Conservation (phyloP, 192 early-diverging fungal genomes). For the Helicostylum pulchrum region DNA sequence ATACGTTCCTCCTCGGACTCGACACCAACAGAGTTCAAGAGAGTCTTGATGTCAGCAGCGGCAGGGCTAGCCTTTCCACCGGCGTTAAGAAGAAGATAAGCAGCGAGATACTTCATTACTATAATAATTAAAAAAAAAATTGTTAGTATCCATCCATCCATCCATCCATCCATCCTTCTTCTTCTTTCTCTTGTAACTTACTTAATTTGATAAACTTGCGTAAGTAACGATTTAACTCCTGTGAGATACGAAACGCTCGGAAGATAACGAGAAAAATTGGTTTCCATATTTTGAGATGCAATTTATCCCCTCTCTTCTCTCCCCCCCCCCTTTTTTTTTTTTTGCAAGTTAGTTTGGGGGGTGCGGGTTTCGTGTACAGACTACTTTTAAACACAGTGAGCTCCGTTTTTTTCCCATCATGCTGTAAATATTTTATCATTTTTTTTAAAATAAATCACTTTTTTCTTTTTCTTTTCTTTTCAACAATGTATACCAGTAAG, state of each 20-base stretch:
- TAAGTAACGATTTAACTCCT: conserved; percentile 31
- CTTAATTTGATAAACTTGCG: conserved; percentile 13
- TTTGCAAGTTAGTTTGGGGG: too few species aligned
- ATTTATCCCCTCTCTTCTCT: too few species aligned
- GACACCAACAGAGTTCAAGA: conserved; percentile 89
- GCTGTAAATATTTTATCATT: too few species aligned
- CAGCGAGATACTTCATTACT: conserved; percentile 94
- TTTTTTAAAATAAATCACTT: too few species aligned
- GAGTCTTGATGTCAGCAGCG: conserved; percentile 73
- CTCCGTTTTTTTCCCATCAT: too few species aligned
- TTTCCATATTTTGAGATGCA: too few species aligned
- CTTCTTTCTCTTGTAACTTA: not conserved
- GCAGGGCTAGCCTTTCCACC: conserved; percentile 83
- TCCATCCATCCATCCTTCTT: conserved; percentile 7
- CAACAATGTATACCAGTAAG: too few species aligned
- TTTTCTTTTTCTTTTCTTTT: too few species aligned
- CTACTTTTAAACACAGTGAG: too few species aligned
- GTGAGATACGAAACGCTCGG: conserved; percentile 25
- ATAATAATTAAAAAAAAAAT: conserved; percentile 7
- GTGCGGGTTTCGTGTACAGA: too few species aligned
- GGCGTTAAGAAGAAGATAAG: conserved; percentile 94
- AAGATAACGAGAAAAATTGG: not conserved
- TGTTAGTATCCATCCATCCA: conserved; percentile 18
- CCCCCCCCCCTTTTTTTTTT: too few species aligned
- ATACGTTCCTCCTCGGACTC: conserved; percentile 83